These are phyloP conservation scores for Termitomyces sp. DNA, from an alignment of 768 basidiomycete genomes.

Conservation along the genomic window DNA sequence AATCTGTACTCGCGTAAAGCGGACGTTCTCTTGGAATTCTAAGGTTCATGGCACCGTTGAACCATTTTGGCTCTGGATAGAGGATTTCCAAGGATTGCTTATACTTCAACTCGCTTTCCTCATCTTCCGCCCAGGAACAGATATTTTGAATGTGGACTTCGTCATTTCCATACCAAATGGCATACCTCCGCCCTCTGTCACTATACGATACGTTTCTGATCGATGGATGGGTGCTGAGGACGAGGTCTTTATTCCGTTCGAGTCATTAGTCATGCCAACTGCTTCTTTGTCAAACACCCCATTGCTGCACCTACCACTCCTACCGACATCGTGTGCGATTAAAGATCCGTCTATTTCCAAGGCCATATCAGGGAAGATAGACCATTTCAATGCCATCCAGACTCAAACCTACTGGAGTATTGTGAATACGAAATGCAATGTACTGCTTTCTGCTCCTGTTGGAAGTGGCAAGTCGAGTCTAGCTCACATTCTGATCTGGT, in stretches of 20 bases:
- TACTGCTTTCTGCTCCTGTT: slow-evolving; percentile 72
- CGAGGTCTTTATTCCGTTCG: slow-evolving; percentile 56
- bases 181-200: slow-evolving; percentile 57
- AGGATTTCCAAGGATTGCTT: slow-evolving; percentile 73
- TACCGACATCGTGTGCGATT: slow-evolving; percentile 46
- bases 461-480: slow-evolving; percentile 79
- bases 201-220: slow-evolving; percentile 80
- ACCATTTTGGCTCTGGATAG: slow-evolving; percentile 95
- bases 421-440: slow-evolving; percentile 58
- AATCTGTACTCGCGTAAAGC: slow-evolving; percentile 56
- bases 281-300: slow-evolving; percentile 51
- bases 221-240: slow-evolving; percentile 92
- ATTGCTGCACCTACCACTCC: slow-evolving; percentile 69
- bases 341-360: slow-evolving; percentile 39
- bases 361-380: slow-evolving; percentile 39
- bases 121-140: slow-evolving; percentile 62
- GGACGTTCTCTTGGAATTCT: slow-evolving; percentile 74
- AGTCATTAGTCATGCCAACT: slow-evolving; percentile 71
- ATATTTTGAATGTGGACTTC: slow-evolving; percentile 63
- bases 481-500: slow-evolving; percentile 71
- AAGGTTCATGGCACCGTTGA: slow-evolving; percentile 72
- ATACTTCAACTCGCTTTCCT: slow-evolving; percentile 81
- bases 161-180: slow-evolving; percentile 66
- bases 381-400: slow-evolving; percentile 78
- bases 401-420: slow-evolving; percentile 86